These are phyloP conservation scores for Metarhizium guizhouense DNA, from an alignment of 2,329 filamentous ascomycete species.

Conservation along the genomic window DNA sequence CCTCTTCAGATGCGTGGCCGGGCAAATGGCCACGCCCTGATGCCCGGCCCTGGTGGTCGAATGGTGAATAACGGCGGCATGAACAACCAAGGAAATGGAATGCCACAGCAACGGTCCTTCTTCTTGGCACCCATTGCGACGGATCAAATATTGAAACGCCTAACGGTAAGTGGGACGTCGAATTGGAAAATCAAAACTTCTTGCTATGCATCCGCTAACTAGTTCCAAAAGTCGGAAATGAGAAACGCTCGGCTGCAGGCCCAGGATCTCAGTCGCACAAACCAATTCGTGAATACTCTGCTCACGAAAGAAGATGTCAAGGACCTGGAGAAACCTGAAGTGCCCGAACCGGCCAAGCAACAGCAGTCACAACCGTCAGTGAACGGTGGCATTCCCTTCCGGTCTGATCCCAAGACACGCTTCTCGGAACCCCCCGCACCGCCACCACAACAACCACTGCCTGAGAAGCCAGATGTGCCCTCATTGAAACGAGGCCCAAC, in stretches of 20 bases:
- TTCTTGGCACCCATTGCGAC: slow-evolving; percentile 86
- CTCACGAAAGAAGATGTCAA: slow-evolving; percentile 62
- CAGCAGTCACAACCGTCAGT: slow-evolving; percentile 32
- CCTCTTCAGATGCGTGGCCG: slow-evolving; percentile 64
- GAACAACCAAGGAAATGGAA: slow-evolving; percentile 43
- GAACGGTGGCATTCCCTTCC: slow-evolving; percentile 47
- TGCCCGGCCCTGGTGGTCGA: slow-evolving; percentile 52
- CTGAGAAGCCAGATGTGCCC: slow-evolving; percentile 79
- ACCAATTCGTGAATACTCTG: slow-evolving; percentile 70
- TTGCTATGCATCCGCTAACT: not conserved
- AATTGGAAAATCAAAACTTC: not conserved
- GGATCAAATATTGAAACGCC: slow-evolving; percentile 78
- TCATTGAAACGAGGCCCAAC: slow-evolving; percentile 68
- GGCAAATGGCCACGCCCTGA: slow-evolving; percentile 57
- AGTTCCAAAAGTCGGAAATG: slow-evolving; percentile 59
- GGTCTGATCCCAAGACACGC: slow-evolving; percentile 68
- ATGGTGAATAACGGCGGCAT: slow-evolving; percentile 39
- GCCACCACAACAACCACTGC: slow-evolving; percentile 84
- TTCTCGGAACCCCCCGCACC: slow-evolving; percentile 92
- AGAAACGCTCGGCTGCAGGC: slow-evolving; percentile 81
- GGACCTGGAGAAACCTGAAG: slow-evolving; percentile 44
- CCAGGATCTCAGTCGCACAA: slow-evolving; percentile 73
- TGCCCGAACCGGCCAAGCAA: slow-evolving; percentile 36
- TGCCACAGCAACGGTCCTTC: slow-evolving; percentile 70
- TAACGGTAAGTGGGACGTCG: slow-evolving; percentile 21